phyloP scores from a whole-genome alignment of 352 stramenopile genomes.

The Hyaloperonospora arabidopsidis region DNA sequence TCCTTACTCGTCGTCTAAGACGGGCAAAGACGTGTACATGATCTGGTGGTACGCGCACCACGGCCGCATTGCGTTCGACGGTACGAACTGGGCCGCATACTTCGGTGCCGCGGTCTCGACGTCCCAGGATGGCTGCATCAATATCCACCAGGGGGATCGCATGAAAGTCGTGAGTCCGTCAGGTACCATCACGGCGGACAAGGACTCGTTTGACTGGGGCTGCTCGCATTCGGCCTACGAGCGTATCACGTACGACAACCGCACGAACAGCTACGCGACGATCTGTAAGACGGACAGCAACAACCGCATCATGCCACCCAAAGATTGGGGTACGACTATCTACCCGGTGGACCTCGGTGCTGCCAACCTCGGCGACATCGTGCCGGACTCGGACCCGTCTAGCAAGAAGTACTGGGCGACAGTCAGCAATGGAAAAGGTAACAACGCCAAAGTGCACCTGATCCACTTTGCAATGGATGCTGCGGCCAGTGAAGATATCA shows the following conservation, averaged over 20 bases:
- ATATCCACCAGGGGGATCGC: conserved; percentile 61
- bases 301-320: conserved; percentile 59
- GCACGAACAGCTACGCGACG: conserved; percentile 33
- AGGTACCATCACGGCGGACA: conserved; percentile 30
- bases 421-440: conserved; percentile 42
- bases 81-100: conserved; percentile 56
- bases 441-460: conserved; percentile 46
- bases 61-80: conserved; percentile 48
- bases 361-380: conserved; percentile 46
- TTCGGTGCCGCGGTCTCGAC: conserved; percentile 51
- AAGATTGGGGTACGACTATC: conserved; percentile 44
- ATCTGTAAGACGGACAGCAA: conserved; percentile 68
- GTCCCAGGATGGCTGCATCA: conserved; percentile 50
- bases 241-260: conserved; percentile 47
- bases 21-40: conserved; percentile 47
- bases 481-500: conserved; percentile 39
- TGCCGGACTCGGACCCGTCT: conserved; percentile 22
- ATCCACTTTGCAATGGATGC: conserved; percentile 51
- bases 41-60: conserved; percentile 69
- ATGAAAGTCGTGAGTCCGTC: conserved; percentile 53
- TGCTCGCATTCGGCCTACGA: conserved; percentile 59
- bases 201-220: conserved; percentile 47
- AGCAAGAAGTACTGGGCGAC: conserved; percentile 56
- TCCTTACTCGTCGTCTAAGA: conserved; percentile 42
- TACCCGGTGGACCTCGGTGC: conserved; percentile 46